A percentile compares a stretch with the other conserved stretches of the same genome.
phyloP scores from a whole-genome alignment of 257 asterid genomes.

The Ocimum tenuiflorum region DNA sequence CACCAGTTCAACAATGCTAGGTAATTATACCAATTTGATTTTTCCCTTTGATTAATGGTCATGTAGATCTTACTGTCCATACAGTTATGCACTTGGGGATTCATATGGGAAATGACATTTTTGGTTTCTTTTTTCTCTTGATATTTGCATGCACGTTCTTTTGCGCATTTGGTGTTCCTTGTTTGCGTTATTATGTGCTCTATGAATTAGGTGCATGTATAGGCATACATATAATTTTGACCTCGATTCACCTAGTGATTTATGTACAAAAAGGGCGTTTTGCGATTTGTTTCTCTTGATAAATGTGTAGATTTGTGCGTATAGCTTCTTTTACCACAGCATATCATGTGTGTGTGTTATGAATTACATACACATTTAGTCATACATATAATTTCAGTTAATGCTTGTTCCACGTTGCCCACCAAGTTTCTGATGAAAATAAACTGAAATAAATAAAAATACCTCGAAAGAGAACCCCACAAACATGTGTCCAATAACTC shows the following conservation, averaged over 20 bases:
- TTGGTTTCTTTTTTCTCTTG: neutral
- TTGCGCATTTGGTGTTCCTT: neutral
- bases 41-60: conserved; percentile 1
- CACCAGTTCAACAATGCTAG: conserved; percentile 64
- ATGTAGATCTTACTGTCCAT: too few relatives aligned
- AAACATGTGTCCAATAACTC: too few relatives aligned
- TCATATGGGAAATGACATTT: neutral
- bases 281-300: neutral
- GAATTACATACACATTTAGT: too few relatives aligned
- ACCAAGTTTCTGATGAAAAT: too few relatives aligned
- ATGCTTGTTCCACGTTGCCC: too few relatives aligned
- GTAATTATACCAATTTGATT: conserved; percentile 24
- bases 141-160: neutral
- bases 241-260: neutral
- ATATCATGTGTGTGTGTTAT: too few relatives aligned
- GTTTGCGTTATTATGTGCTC: neutral
- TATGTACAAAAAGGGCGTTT: neutral
- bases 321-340: too few relatives aligned
- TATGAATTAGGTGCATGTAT: neutral
- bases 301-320: neutral
- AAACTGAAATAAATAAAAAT: too few relatives aligned
- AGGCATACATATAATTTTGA: neutral
- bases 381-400: too few relatives aligned
- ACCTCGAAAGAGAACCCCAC: too few relatives aligned
- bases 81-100: neutral